Evolutionary conservation across 768 basidiomycete species (phyloP), one percentile per base, ranked within the genome.

Genomic region (Boletus huronensis): DNA sequence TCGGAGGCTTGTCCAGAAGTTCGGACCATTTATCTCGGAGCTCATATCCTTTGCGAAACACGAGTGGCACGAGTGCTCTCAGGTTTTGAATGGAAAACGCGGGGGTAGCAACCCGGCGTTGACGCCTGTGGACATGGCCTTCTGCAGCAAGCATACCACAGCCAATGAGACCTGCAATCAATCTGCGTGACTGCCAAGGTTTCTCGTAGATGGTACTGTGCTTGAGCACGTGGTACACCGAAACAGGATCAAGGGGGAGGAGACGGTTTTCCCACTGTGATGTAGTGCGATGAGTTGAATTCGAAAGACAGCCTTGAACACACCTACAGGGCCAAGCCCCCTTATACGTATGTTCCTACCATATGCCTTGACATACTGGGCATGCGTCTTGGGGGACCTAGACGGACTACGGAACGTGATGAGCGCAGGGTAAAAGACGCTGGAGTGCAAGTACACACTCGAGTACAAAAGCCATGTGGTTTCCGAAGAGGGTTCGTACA

Each of bases 11-110:
- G 53, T 62, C 57, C 45, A 82, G 68, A 62, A 87, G 74, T 26
- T 74, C 70, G 58, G 73, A 62, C 88, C 87, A 90, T 57, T 74
- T 81, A 50, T 84, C 75, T 55, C 74, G 80, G 31, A 90, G 74
- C 65, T 86, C 75, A 26, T 71, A 68, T 10, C 86, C 88, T 60
- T 88, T 90, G 44, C 72, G 69, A 67, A 90, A 88, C 2, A 88
- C 83, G 17, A 91, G 71, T 0, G 90, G 89, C 5, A 87, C 77
- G 21, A 92, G 75, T 3, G 78, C 82, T 34, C 84, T 80, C 71
- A 92, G 66, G 58, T 89, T 89, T 64, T 90, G 87, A n/a, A 82
- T 73, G 6, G 88, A 90, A 69, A 93, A 91, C 0, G 88, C 89
- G 7, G 90, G 87, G 0, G 82, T 85, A 2, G 81, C 83, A 23